Conservation (phyloP, 1,139 yeast species). For the Geotrichum histeridarum region DNA sequence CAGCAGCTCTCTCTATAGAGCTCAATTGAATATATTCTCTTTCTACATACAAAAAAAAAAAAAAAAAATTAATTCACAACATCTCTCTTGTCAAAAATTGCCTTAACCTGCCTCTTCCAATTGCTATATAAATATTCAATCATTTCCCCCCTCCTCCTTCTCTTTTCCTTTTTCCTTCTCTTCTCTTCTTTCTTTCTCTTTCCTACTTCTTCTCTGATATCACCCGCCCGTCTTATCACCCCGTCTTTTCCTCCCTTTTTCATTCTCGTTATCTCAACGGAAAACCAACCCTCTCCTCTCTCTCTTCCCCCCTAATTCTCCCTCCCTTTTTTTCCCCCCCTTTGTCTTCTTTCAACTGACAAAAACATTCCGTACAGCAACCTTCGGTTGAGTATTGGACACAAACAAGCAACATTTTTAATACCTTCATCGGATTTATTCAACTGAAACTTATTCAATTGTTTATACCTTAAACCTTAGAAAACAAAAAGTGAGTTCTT, state of each 20-base stretch:
- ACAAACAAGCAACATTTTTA: not conserved
- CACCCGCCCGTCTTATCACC: not conserved
- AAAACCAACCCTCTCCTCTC: not conserved
- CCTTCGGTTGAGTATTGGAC: slow-evolving; percentile 1
- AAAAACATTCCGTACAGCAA: not conserved
- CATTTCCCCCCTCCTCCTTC: too few relatives aligned
- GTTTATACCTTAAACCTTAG: not conserved
- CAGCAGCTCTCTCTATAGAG: too few relatives aligned
- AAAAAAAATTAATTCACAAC: too few relatives aligned
- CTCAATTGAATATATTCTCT: too few relatives aligned
- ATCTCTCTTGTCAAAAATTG: too few relatives aligned
- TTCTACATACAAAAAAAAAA: too few relatives aligned
- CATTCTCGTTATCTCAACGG: too few relatives aligned
- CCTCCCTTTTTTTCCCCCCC: not conserved
- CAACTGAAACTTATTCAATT: not conserved
- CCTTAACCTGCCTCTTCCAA: too few relatives aligned
- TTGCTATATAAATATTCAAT: too few relatives aligned
- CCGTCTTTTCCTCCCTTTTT: not conserved
- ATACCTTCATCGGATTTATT: not conserved
- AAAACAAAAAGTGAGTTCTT: not conserved
- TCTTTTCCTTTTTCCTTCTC: not conserved
- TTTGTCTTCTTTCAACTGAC: not conserved
- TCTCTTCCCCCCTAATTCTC: not conserved
- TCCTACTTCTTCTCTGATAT: not conserved
- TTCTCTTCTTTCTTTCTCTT: not conserved